Percentiles rank a stretch among this genome's conserved stretches.
phyloP scores from a whole-genome alignment of 306 rosid genomes.

The Pterocarpus santalinus region DNA sequence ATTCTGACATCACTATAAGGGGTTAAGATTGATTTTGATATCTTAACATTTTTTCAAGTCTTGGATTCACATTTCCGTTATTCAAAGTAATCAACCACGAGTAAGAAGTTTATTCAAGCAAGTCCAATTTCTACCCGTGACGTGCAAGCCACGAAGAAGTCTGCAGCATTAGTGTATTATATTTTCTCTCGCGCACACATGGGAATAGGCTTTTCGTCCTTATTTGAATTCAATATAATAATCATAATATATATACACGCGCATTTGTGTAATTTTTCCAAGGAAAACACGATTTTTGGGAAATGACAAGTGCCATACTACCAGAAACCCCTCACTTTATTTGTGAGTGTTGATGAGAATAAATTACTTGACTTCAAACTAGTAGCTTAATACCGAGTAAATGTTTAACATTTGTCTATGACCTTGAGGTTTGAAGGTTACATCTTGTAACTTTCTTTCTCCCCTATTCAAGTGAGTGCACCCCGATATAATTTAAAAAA shows the following conservation, averaged over 20 bases:
- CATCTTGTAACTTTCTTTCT: too few relatives aligned
- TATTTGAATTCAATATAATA: conserved; percentile 28
- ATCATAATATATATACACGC: conserved; percentile 5
- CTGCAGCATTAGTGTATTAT: conserved; percentile 28
- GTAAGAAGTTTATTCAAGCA: conserved; percentile 23
- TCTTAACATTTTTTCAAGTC: conserved; percentile 15
- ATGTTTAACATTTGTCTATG: neutral
- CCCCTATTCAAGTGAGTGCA: too few relatives aligned
- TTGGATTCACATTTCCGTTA: conserved; percentile 24
- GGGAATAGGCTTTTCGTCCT: conserved; percentile 11
- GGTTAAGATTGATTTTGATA: conserved; percentile 35
- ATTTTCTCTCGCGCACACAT: neutral
- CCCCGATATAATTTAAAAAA: too few relatives aligned
- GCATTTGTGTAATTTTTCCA: neutral
- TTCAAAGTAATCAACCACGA: conserved; percentile 30
- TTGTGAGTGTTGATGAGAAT: neutral
- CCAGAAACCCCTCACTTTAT: conserved; percentile 4
- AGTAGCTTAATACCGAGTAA: neutral
- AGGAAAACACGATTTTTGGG: neutral
- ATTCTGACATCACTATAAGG: conserved; percentile 20
- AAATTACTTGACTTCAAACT: neutral
- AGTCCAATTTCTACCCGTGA: neutral
- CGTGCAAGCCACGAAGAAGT: conserved; percentile 11
- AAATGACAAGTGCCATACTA: conserved; percentile 17
- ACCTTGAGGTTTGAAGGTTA: neutral